Conservation (phyloP, 768 basidiomycete genomes). For the Fibroporia radiculosa region DNA sequence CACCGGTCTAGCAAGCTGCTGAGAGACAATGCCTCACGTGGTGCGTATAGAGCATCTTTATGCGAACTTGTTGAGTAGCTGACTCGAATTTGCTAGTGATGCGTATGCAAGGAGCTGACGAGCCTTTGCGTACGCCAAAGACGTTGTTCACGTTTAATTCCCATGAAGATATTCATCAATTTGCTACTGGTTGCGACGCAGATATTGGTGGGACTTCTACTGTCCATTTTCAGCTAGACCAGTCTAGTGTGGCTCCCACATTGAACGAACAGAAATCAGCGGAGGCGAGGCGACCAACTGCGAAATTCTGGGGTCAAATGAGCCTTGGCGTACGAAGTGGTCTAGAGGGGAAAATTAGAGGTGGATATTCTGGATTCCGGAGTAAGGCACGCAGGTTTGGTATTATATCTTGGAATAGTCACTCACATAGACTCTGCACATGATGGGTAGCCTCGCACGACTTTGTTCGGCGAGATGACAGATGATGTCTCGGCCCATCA, state of each 20-base stretch:
- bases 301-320: slow-evolving; percentile 78
- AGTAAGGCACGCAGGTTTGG: slow-evolving; percentile 52
- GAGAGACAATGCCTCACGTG: slow-evolving; percentile 34
- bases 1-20: slow-evolving; percentile 32
- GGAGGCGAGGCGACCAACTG: slow-evolving; percentile 40
- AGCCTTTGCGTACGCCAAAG: slow-evolving; percentile 50
- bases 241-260: slow-evolving; percentile 28
- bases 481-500: slow-evolving; percentile 81
- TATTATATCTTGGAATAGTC: background rate
- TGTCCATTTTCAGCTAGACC: slow-evolving; percentile 66
- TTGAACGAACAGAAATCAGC: slow-evolving; percentile 19
- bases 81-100: slow-evolving; percentile 39
- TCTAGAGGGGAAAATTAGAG: slow-evolving; percentile 61
- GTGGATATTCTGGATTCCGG: slow-evolving; percentile 88
- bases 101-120: slow-evolving; percentile 71
- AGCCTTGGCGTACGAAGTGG: slow-evolving; percentile 57
- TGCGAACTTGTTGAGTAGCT: background rate
- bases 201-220: slow-evolving; percentile 85
- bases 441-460: slow-evolving; percentile 53
- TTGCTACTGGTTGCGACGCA: slow-evolving; percentile 75
- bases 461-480: slow-evolving; percentile 76
- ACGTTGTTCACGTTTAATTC: slow-evolving; percentile 62
- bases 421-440: background rate
- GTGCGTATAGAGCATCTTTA: slow-evolving; percentile 22
- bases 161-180: slow-evolving; percentile 46